Evolutionary conservation across 73 alveolate species (phyloP), one percentile per base, ranked within the genome.

Genomic region (Symbiodinium natans): DNA sequence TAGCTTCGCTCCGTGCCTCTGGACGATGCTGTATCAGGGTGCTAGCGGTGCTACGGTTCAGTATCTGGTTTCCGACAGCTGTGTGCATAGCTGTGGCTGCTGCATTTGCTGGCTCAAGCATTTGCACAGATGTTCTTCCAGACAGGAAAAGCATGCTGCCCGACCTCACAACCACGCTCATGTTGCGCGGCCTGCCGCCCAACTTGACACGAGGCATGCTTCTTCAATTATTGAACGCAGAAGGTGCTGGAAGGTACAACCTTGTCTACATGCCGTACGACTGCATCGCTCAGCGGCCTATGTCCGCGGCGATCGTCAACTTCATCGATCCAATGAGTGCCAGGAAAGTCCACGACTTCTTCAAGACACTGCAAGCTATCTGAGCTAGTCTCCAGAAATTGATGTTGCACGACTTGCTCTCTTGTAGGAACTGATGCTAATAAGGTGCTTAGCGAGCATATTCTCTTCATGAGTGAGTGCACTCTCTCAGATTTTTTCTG

Each of bases 291-390:
- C 0, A 63, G 11, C 31, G 80, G 80, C 80, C 80, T 6, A 63
- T 63, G 80, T 63, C 80, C 80, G 33, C 38, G 38, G 80, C 80
- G 80, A 63, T 63, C 27, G 80, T 63, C 80, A 63, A 63, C 33
- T 63, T 63, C 80, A 63, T 36, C 80, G 80, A 63, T 36, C 33
- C 19, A 31, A 29, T 13, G 80, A 63, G 80, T 27, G 80, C 80
- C 31, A 63, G 33, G 36, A 63, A 63, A 63, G 80, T 63, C 36
- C 36, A 63, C 33, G 80, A 6, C 80, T 63, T 63, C 80, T 63
- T 63, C 36, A 29, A 63, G 80, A 63, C 11, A 31, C 40, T 63
- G 19, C 31, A 29, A n/a, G 11, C 9, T 25, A n/a, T n/a, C n/a
- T n/a, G n/a, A n/a, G n/a, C n/a, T n/a, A n/a, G n/a, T n/a, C n/a